A percentile compares a stretch with the other conserved stretches of the same genome.
phyloP scores from a whole-genome alignment of 2,329 filamentous ascomycete species.

The Sporothrix protearum region DNA sequence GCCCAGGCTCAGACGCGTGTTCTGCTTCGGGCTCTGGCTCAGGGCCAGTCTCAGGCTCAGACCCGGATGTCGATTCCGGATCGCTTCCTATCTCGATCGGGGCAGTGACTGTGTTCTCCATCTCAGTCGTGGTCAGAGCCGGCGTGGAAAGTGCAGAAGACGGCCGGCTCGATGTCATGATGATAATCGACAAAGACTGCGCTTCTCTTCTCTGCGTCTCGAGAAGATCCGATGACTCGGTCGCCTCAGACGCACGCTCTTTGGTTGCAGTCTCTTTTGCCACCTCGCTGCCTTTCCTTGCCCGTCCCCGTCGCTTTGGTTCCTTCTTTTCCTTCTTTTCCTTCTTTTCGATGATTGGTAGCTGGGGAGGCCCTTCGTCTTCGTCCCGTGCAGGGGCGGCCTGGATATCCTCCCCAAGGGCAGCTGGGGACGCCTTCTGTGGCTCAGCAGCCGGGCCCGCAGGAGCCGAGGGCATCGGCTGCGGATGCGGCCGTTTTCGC shows the following conservation, averaged over 20 bases:
- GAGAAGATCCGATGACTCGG: not conserved
- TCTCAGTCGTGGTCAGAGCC: not conserved
- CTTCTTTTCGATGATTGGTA: not conserved
- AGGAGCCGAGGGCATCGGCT: not conserved
- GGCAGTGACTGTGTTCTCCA: no score
- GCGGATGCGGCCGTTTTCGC: not conserved
- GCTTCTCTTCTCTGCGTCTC: not conserved
- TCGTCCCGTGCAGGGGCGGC: not conserved
- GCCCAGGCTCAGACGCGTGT: not conserved
- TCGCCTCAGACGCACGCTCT: not conserved
- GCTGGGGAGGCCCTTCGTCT: not conserved
- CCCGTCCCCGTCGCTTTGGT: not conserved
- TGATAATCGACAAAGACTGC: not conserved
- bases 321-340: not conserved
- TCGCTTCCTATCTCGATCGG: not conserved
- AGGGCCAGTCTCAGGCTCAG: not conserved
- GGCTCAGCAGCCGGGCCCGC: not conserved
- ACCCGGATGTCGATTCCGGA: not conserved
- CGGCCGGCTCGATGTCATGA: not conserved
- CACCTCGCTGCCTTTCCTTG: not conserved
- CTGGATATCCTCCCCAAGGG: not conserved
- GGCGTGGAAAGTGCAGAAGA: not conserved
- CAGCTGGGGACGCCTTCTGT: not conserved
- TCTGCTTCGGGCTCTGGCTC: not conserved
- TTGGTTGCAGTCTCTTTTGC: not conserved